Conservation (phyloP, 306 rosid species). For the Cicer cuneatum region DNA sequence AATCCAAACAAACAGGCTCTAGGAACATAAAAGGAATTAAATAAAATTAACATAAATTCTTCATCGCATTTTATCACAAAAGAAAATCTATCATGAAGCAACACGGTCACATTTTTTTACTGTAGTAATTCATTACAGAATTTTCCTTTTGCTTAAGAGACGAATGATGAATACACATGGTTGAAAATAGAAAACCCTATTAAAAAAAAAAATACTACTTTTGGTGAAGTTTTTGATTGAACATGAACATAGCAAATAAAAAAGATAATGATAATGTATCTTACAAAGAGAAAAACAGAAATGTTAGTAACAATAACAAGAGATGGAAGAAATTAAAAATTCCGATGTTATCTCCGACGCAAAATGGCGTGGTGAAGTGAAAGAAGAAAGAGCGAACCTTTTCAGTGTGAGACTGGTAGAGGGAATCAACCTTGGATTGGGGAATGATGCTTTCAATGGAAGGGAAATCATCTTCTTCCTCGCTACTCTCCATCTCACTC, state of each 20-base stretch:
- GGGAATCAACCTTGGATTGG: slow-evolving; percentile 89
- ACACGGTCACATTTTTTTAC: background rate
- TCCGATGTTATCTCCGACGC: background rate
- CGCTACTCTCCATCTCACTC: slow-evolving; percentile 82
- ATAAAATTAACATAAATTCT: background rate
- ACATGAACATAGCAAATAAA: background rate
- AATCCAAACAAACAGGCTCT: background rate
- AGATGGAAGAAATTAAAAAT: background rate
- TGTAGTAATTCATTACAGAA: background rate
- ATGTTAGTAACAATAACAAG: background rate
- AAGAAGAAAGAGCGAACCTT: slow-evolving; percentile 60
- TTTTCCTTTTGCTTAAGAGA: background rate
- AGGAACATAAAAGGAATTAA: background rate
- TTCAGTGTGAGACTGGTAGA: slow-evolving; percentile 90
- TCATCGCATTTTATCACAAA: background rate
- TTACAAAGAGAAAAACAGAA: background rate
- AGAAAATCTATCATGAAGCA: slow-evolving; percentile 1
- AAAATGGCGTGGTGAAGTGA: slow-evolving; percentile 1
- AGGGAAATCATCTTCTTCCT: slow-evolving; percentile 96
- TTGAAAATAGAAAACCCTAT: slow-evolving; percentile 15
- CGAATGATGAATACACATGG: background rate
- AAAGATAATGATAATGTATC: background rate
- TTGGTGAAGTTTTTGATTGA: slow-evolving; percentile 5
- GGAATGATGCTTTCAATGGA: slow-evolving; percentile 84
- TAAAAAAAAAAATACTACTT: background rate